Conservation (phyloP, 2,329 filamentous ascomycete species). For the Exophiala oligosperma region DNA sequence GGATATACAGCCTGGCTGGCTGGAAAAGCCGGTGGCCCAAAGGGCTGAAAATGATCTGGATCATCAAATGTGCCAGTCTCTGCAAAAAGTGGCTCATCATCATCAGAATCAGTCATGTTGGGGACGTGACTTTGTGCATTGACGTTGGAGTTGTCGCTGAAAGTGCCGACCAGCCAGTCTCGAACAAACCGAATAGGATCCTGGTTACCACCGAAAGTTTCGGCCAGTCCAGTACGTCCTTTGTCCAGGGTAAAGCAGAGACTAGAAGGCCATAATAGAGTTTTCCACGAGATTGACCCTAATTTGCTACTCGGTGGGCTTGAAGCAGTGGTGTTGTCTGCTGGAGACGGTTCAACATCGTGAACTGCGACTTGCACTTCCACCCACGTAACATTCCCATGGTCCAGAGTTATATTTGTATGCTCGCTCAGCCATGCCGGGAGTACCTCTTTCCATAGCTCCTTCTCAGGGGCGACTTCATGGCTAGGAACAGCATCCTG, state of each 20-base stretch:
- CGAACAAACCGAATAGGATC: constrained; percentile 46
- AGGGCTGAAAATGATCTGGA: constrained; percentile 24
- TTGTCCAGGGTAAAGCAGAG: constrained; percentile 42
- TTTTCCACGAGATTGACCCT: constrained; percentile 38
- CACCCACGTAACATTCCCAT: constrained; percentile 15
- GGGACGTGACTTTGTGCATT: neutral
- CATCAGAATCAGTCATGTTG: constrained; percentile 14
- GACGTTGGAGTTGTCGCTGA: neutral
- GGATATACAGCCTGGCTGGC: constrained; percentile 47
- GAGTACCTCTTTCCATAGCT: constrained; percentile 19
- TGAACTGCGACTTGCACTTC: constrained; percentile 23
- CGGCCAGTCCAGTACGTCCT: constrained; percentile 19
- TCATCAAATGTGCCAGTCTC: constrained; percentile 28
- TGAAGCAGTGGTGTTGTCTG: neutral
- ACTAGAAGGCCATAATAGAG: constrained; percentile 46
- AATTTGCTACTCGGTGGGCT: constrained; percentile 30
- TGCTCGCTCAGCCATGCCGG: constrained; percentile 20
- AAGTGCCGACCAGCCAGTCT: constrained; percentile 38
- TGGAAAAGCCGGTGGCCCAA: constrained; percentile 26
- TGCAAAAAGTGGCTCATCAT: constrained; percentile 23
- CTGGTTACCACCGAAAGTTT: constrained; percentile 14
- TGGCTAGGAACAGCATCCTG: neutral
- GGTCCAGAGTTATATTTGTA: constrained; percentile 2
- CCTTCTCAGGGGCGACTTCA: constrained; percentile 1
- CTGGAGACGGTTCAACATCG: constrained; percentile 2